Percentiles rank a stretch among this genome's conserved stretches.
phyloP scores from a whole-genome alignment of 2,329 filamentous ascomycete genomes.

The Cladophialophora immunda region DNA sequence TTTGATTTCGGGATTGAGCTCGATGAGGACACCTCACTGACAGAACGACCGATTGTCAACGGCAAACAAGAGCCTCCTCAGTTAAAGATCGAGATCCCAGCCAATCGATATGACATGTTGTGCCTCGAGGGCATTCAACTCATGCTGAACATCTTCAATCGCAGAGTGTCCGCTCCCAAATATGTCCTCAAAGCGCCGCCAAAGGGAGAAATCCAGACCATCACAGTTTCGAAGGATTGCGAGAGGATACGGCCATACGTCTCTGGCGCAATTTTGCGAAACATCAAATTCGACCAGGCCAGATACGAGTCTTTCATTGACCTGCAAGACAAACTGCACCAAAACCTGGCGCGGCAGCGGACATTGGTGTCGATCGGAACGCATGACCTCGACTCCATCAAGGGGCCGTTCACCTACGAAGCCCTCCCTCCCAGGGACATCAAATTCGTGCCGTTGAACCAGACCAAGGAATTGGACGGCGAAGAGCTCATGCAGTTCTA shows the following conservation, averaged over 20 bases:
- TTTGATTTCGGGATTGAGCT: slow-evolving; percentile 98
- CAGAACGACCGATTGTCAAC: slow-evolving; percentile 76
- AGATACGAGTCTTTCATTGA: slow-evolving; percentile 97
- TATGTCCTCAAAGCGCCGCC: slow-evolving; percentile 78
- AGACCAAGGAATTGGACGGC: slow-evolving; percentile 85
- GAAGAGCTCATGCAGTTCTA: slow-evolving; percentile 94
- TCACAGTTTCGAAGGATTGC: slow-evolving; percentile 81
- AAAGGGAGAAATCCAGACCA: slow-evolving; percentile 77
- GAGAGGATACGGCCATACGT: slow-evolving; percentile 84
- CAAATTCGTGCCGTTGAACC: slow-evolving; percentile 88
- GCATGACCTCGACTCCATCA: slow-evolving; percentile 90
- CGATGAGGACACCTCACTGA: slow-evolving; percentile 89
- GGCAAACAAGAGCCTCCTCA: slow-evolving; percentile 87
- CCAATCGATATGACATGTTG: slow-evolving; percentile 91
- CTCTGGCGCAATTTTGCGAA: slow-evolving; percentile 86
- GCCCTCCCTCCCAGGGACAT: slow-evolving; percentile 91
- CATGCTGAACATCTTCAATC: slow-evolving; percentile 94
- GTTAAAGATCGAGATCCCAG: slow-evolving; percentile 97
- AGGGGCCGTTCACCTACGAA: slow-evolving; percentile 97
- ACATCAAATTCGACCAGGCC: slow-evolving; percentile 89
- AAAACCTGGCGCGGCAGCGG: slow-evolving; percentile 90
- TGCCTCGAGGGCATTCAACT: slow-evolving; percentile 97
- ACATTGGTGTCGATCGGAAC: slow-evolving; percentile 97
- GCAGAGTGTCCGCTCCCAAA: slow-evolving; percentile 76
- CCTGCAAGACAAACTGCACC: slow-evolving; percentile 96